Conservation (phyloP, 2,329 filamentous ascomycete species). For the Xylaria sp. region DNA sequence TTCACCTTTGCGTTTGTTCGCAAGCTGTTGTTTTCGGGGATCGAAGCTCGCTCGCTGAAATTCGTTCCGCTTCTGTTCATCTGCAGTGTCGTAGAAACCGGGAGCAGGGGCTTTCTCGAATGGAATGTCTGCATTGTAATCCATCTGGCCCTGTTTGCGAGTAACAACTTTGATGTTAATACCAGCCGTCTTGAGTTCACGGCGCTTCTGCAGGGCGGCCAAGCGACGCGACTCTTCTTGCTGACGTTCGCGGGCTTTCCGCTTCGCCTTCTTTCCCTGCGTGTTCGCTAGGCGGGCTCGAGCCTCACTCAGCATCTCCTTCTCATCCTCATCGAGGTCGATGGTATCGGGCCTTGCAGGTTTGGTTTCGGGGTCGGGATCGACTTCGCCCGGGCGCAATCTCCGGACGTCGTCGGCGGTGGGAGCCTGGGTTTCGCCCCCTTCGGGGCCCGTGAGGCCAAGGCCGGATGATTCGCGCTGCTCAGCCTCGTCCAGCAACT, state of each 20-base stretch:
- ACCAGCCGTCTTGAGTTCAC: slow-evolving; percentile 95
- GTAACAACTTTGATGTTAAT: slow-evolving; percentile 97
- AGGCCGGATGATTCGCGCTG: slow-evolving; percentile 81
- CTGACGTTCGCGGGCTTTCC: slow-evolving; percentile 94
- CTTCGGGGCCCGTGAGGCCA: slow-evolving; percentile 82
- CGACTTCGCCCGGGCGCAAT: slow-evolving; percentile 88
- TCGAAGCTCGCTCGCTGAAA: slow-evolving; percentile 84
- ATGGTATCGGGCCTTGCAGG: slow-evolving; percentile 95
- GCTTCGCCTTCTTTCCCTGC: slow-evolving; percentile 98
- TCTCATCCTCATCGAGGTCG: slow-evolving; percentile 97
- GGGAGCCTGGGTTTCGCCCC: slow-evolving; percentile 84
- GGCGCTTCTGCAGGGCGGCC: slow-evolving; percentile 89
- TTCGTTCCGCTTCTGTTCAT: slow-evolving; percentile 83
- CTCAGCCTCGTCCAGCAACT: slow-evolving; percentile 93
- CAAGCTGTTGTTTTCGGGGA: slow-evolving; percentile 87
- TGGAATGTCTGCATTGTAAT: slow-evolving; percentile 98
- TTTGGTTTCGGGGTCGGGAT: slow-evolving; percentile 97
- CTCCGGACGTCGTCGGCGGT: slow-evolving; percentile 90
- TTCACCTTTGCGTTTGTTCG: slow-evolving; percentile 91
- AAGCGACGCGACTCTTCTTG: slow-evolving; percentile 91
- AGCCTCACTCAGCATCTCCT: slow-evolving; percentile 98
- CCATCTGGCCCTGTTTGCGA: slow-evolving; percentile 95
- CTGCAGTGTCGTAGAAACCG: slow-evolving; percentile 91
- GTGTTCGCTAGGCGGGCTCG: slow-evolving; percentile 96
- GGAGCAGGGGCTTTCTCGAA: slow-evolving; percentile 90